These are phyloP conservation scores for Auxenochlorella protothecoides DNA, from an alignment of 139 green algal species.

Conservation along the genomic window DNA sequence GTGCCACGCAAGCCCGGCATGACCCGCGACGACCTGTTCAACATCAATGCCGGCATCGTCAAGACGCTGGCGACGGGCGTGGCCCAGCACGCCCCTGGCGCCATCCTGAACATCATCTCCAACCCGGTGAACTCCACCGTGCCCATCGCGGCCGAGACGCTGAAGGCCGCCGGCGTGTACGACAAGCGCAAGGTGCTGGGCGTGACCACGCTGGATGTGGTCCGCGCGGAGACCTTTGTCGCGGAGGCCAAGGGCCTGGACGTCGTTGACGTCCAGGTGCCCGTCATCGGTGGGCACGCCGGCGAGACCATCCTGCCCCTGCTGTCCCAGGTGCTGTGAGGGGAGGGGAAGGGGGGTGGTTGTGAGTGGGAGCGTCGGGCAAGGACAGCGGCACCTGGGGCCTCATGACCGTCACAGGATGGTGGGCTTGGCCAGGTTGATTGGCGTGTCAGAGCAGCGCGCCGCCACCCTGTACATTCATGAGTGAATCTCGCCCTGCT, in stretches of 20 bases:
- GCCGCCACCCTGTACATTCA: too few species aligned
- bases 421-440: too few species aligned
- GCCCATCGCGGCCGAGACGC: conserved; percentile 88
- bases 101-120: conserved; percentile 53
- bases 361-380: too few species aligned
- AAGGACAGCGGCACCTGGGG: too few species aligned
- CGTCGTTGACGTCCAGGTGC: conserved; percentile 74
- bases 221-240: conserved; percentile 68
- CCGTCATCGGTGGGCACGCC: conserved; percentile 94
- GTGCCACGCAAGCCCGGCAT: conserved; percentile 96
- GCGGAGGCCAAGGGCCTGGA: conserved; percentile 51
- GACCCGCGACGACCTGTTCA: conserved; percentile 98
- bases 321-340: conserved; percentile 67
- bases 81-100: conserved; percentile 63
- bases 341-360: background rate
- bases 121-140: conserved; percentile 99
- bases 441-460: too few species aligned
- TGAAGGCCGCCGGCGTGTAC: conserved; percentile 73
- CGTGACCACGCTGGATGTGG: conserved; percentile 82
- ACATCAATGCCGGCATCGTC: conserved; percentile 98
- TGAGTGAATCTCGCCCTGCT: too few species aligned
- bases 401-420: too few species aligned
- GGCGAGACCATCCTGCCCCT: conserved; percentile 97
- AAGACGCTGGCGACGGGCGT: conserved; percentile 66
- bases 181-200: conserved; percentile 47